These are phyloP conservation scores for Malassezia restricta DNA, from an alignment of 1,284 basidiomycete genomes.

Conservation along the genomic window DNA sequence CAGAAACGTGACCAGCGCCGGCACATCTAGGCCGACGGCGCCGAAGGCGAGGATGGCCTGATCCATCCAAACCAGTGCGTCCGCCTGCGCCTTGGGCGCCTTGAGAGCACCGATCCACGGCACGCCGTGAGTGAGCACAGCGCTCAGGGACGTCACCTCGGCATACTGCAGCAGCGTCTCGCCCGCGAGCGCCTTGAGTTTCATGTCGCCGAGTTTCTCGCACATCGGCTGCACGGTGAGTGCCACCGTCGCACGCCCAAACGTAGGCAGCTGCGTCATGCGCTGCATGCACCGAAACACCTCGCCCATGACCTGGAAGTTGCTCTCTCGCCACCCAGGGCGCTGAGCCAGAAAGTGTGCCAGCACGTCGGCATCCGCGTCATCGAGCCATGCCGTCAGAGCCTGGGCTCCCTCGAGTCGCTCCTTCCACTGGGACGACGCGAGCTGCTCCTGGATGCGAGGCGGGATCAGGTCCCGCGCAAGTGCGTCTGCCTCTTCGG, in stretches of 20 bases:
- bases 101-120: slow-evolving; percentile 50
- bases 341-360: slow-evolving; percentile 83
- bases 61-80: slow-evolving; percentile 81
- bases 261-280: slow-evolving; percentile 67
- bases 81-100: slow-evolving; percentile 90
- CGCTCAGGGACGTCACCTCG: slow-evolving; percentile 86
- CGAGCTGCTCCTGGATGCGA: slow-evolving; percentile 61
- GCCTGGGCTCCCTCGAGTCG: slow-evolving; percentile 75
- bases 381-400: slow-evolving; percentile 65
- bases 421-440: slow-evolving; percentile 83
- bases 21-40: slow-evolving; percentile 69
- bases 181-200: slow-evolving; percentile 92
- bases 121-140: slow-evolving; percentile 69
- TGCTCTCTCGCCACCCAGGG: slow-evolving; percentile 89
- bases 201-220: slow-evolving; percentile 92
- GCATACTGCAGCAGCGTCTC: slow-evolving; percentile 71
- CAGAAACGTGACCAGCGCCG: slow-evolving; percentile 76
- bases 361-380: slow-evolving; percentile 75
- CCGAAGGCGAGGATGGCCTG: slow-evolving; percentile 83
- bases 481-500: slow-evolving; percentile 79
- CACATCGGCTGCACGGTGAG: slow-evolving; percentile 71
- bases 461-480: slow-evolving; percentile 65
- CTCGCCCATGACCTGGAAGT: slow-evolving; percentile 61
- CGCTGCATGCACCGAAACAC: slow-evolving; percentile 45
- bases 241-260: slow-evolving; percentile 73